Evolutionary conservation across 2,329 filamentous ascomycete genomes (phyloP).

Genomic region (Paracoccidioides brasiliensis): DNA sequence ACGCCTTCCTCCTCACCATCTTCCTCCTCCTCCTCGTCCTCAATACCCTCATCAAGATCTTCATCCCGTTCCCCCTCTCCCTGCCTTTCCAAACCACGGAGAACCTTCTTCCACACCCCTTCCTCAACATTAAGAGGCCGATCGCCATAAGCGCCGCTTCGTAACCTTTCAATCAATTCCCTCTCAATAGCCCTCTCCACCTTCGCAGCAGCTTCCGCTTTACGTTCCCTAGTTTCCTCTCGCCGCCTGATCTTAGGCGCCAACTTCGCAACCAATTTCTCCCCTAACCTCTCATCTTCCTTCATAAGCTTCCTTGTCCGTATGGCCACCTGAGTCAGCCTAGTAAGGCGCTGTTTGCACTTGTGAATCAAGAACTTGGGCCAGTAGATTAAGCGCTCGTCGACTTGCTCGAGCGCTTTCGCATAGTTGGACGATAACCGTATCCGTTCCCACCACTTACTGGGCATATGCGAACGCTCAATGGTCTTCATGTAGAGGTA

Average conservation of each 20-base stretch:
- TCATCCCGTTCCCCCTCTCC: constrained; percentile 73
- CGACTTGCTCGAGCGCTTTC: constrained; percentile 76
- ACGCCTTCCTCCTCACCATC: constrained; percentile 45
- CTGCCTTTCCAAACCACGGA: constrained; percentile 75
- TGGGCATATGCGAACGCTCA: constrained; percentile 75
- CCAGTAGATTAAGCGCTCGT: constrained; percentile 79
- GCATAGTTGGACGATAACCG: constrained; percentile 82
- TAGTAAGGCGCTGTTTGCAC: constrained; percentile 89
- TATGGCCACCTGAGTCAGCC: constrained; percentile 83
- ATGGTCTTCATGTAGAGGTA: constrained; percentile 97
- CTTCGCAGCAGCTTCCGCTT: constrained; percentile 74
- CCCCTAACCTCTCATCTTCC: constrained; percentile 80
- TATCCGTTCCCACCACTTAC: constrained; percentile 89
- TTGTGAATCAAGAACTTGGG: constrained; percentile 89
- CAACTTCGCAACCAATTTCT: constrained; percentile 74
- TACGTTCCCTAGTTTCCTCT: constrained; percentile 62
- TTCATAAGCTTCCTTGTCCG: constrained; percentile 62
- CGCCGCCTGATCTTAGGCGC: constrained; percentile 77
- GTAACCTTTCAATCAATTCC: constrained; percentile 79
- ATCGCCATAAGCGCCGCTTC: constrained; percentile 88
- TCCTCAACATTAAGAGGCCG: constrained; percentile 91
- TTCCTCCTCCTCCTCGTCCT: constrained; percentile 59
- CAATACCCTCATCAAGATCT: constrained; percentile 77
- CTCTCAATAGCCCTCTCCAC: constrained; percentile 91
- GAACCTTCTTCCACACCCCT: constrained; percentile 91